Evolutionary conservation across 192 early-diverging fungal genomes (phyloP).

Genomic region (Allomyces javanicus): DNA sequence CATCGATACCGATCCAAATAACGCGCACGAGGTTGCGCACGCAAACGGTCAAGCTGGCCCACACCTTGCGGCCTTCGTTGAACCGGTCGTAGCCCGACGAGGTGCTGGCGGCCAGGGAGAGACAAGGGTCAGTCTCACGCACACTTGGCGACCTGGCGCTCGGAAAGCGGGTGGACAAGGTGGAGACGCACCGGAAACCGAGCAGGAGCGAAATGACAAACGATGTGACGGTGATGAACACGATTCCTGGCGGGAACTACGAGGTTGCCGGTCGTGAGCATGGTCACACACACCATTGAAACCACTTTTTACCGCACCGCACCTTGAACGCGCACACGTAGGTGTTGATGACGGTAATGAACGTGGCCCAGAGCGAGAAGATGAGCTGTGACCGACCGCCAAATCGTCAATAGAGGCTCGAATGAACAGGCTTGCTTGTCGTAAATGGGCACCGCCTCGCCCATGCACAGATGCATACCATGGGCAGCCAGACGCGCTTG

Average conservation of each 20-base stretch:
- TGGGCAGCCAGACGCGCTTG: slow-evolving; percentile 14
- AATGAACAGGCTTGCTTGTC: background rate
- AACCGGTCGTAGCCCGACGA: slow-evolving; percentile 52
- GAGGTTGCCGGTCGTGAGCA: too few relatives aligned
- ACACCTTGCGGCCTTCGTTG: slow-evolving; percentile 73
- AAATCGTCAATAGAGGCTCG: slow-evolving; percentile 18
- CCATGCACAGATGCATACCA: slow-evolving; percentile 14
- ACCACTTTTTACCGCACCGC: too few relatives aligned
- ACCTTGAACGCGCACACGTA: background rate
- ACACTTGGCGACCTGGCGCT: background rate
- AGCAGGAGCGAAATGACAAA: slow-evolving; percentile 29
- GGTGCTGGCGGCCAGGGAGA: slow-evolving; percentile 16
- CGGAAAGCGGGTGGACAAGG: slow-evolving; percentile 3
- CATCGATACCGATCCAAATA: slow-evolving; percentile 46
- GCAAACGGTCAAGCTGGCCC: slow-evolving; percentile 45
- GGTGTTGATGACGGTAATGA: slow-evolving; percentile 3
- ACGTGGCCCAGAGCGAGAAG: slow-evolving; percentile 12
- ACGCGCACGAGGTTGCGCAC: slow-evolving; percentile 59
- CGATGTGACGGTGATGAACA: slow-evolving; percentile 16
- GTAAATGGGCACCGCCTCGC: slow-evolving; percentile 3
- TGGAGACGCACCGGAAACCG: slow-evolving; percentile 1
- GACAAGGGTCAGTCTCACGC: background rate
- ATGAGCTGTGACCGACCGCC: slow-evolving; percentile 9
- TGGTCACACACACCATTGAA: too few relatives aligned
- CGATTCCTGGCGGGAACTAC: background rate